phyloP scores from a whole-genome alignment of 106 monocot species.

The Allium sativum region DNA sequence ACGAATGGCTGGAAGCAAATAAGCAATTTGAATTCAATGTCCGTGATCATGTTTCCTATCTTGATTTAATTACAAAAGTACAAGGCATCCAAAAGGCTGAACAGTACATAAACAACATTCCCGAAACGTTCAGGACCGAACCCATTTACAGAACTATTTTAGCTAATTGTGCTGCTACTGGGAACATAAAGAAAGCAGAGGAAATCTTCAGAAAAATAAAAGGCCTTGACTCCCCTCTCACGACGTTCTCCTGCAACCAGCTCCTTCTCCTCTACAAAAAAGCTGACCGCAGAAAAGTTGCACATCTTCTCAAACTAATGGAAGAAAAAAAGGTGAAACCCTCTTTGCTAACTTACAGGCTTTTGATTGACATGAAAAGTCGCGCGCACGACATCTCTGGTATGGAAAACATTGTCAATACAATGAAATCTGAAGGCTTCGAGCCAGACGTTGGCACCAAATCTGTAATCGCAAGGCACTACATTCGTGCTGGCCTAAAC shows the following conservation, averaged over 20 bases:
- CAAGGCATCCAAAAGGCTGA: slow-evolving; percentile 49
- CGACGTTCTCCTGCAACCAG: slow-evolving; percentile 63
- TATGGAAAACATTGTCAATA: slow-evolving; percentile 62
- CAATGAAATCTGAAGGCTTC: slow-evolving; percentile 66
- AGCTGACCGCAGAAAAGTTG: slow-evolving; percentile 58
- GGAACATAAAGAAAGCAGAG: slow-evolving; percentile 57
- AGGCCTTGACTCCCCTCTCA: slow-evolving; percentile 35
- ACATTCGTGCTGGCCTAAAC: slow-evolving; percentile 34
- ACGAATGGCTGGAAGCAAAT: slow-evolving; percentile 60
- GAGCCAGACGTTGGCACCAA: slow-evolving; percentile 42
- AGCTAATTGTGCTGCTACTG: slow-evolving; percentile 41
- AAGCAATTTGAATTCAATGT: slow-evolving; percentile 50
- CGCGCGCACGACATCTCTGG: slow-evolving; percentile 41
- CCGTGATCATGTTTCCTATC: slow-evolving; percentile 49
- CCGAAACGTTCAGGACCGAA: slow-evolving; percentile 42
- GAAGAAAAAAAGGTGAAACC: slow-evolving; percentile 79
- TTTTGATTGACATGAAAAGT: slow-evolving; percentile 74
- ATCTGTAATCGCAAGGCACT: slow-evolving; percentile 45
- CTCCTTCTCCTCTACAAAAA: slow-evolving; percentile 75
- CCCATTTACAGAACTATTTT: slow-evolving; percentile 61
- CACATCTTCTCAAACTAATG: slow-evolving; percentile 69
- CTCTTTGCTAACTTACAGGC: slow-evolving; percentile 51
- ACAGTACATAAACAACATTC: slow-evolving; percentile 54
- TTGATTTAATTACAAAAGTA: slow-evolving; percentile 62
- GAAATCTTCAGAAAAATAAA: slow-evolving; percentile 67